phyloP scores from a whole-genome alignment of 805 yeast genomes.

The Candida suzukii region DNA sequence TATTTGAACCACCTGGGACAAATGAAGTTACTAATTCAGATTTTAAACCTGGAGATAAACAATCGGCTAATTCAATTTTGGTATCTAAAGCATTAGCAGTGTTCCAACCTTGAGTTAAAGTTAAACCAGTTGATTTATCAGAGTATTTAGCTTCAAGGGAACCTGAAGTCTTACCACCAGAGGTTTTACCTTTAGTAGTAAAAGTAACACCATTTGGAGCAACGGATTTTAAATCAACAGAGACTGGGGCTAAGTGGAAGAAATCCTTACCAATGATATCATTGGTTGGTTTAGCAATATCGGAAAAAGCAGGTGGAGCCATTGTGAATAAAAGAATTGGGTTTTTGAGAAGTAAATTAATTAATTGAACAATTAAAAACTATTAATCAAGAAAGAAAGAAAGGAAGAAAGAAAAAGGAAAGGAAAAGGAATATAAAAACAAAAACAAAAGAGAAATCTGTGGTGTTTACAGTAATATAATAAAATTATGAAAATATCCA shows the following conservation, averaged over 20 bases:
- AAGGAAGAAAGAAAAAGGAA: background rate
- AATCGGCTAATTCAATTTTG: conserved; percentile 87
- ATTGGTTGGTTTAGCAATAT: conserved; percentile 87
- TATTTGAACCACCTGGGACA: conserved; percentile 72
- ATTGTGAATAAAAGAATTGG: conserved; percentile 24
- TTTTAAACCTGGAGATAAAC: conserved; percentile 91
- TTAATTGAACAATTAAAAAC: background rate
- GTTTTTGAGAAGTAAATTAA: background rate
- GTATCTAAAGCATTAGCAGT: conserved; percentile 87
- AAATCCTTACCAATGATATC: conserved; percentile 86
- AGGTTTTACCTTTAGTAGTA: conserved; percentile 86
- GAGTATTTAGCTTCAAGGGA: conserved; percentile 85
- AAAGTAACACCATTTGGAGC: conserved; percentile 97
- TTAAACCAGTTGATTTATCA: conserved; percentile 87
- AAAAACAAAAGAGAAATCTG: too few species aligned
- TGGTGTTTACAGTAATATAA: too few species aligned
- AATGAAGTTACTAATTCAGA: conserved; percentile 84
- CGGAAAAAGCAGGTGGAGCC: conserved; percentile 89
- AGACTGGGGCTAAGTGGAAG: conserved; percentile 84
- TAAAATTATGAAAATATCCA: too few species aligned
- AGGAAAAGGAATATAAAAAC: background rate
- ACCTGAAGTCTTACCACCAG: conserved; percentile 77
- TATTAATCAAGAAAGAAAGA: background rate
- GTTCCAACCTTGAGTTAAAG: conserved; percentile 97
- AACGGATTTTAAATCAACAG: conserved; percentile 82